phyloP scores from a whole-genome alignment of 2,329 filamentous ascomycete species.

The Curvularia verruculosa region DNA sequence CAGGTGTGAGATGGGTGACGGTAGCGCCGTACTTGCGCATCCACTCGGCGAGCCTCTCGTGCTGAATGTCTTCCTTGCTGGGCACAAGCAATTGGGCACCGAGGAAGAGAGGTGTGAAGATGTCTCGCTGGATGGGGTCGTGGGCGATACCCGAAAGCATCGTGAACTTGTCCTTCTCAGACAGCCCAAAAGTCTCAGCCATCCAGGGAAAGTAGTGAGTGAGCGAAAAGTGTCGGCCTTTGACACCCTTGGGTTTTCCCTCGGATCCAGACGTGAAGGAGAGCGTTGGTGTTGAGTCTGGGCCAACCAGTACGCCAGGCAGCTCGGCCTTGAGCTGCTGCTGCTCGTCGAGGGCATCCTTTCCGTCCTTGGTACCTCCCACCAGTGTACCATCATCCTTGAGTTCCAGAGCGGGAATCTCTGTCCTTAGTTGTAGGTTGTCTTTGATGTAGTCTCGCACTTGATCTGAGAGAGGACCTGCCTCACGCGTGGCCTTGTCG shows the following conservation, averaged over 20 bases:
- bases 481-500: constrained; percentile 71
- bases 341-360: constrained; percentile 69
- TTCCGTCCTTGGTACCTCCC: constrained; percentile 70
- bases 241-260: constrained; percentile 83
- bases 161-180: constrained; percentile 75
- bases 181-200: constrained; percentile 79
- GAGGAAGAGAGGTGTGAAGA: constrained; percentile 88
- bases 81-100: constrained; percentile 81
- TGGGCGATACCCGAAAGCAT: constrained; percentile 86
- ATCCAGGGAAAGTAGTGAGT: constrained; percentile 94
- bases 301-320: constrained; percentile 79
- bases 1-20: constrained; percentile 88
- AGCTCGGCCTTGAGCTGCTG: constrained; percentile 60
- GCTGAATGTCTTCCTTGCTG: constrained; percentile 79
- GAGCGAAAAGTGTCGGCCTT: constrained; percentile 83
- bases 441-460: constrained; percentile 73
- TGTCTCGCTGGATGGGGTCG: constrained; percentile 69
- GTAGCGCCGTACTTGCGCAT: constrained; percentile 76
- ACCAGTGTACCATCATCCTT: constrained; percentile 71
- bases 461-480: constrained; percentile 65
- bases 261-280: constrained; percentile 69
- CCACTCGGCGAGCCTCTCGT: constrained; percentile 89
- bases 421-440: constrained; percentile 72
- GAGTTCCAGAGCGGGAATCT: constrained; percentile 76
- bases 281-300: constrained; percentile 80